Evolutionary conservation across 2,329 filamentous ascomycete genomes (phyloP), one percentile per base, ranked within the genome.

Genomic region (Botrytis galanthina): DNA sequence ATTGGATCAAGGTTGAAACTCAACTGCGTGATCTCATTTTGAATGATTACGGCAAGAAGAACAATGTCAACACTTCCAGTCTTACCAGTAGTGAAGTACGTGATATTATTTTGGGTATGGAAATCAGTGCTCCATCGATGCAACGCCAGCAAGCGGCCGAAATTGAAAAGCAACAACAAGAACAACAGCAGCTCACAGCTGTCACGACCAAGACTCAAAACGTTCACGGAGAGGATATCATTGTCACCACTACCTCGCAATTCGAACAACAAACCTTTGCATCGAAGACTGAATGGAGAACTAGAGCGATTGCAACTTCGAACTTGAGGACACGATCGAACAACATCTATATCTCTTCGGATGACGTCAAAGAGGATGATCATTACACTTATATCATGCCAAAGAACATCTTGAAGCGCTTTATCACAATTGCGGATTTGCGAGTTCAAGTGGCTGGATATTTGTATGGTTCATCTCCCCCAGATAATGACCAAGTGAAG

Each of bases 1-100:
- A 97, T 76, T 99, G 96, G 96, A 96, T 99, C 84, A 98, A 98
- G 89, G 94, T 99, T n/a, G 96, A 99, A 86, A 94, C 94, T 63
- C 93, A 97, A 81, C 86, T 99, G 60, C 92, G 96, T 82, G 96
- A 99, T 86, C 86, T 99, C 77, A 99, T 99, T 79, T 82, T 99
- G 78, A 98, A 98, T 78, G 96, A 99, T 82, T 99, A 99, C 81
- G 96, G 96, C 81, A 99, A 98, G 89, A 99, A 99, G 89, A 99
- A 99, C 86, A 99, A 98, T 79, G 96, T 99, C 85, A 99, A 99
- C 79, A 95, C 96, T 20, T 97, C 97, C 26, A 97, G 94, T 82
- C 87, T 99, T 83, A 99, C 96, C 1, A 97, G 91, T 81, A 97
- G 93, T 79, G 96, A 99, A 89, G 96, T 99, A 69, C 91, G 96